Percentiles rank a stretch among this genome's conserved stretches.
Evolutionary conservation across 805 yeast genomes (phyloP).

Genomic region (Ogataea chonburiensis): DNA sequence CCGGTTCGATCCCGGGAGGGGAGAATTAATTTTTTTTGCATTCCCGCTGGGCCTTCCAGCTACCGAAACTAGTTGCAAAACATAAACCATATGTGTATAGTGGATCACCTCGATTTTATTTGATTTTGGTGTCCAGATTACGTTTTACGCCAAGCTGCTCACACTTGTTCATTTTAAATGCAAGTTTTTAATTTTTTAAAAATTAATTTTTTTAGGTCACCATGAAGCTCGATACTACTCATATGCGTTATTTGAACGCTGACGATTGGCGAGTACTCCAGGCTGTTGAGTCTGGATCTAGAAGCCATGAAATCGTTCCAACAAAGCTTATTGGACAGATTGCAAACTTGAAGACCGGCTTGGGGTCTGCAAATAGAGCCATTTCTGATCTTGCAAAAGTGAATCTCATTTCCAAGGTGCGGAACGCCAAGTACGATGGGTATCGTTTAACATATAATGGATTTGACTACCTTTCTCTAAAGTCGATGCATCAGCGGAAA

Average conservation of each 20-base stretch:
- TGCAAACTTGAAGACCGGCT: slow-evolving; percentile 68
- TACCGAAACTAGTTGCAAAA: too few relatives aligned
- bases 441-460: slow-evolving; percentile 87
- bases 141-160: too few relatives aligned
- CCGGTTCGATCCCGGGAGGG: slow-evolving; percentile 36
- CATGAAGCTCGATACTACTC: slow-evolving; percentile 91
- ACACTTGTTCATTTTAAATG: too few relatives aligned
- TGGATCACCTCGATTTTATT: too few relatives aligned
- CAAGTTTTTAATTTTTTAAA: slow-evolving; percentile 8
- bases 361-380: slow-evolving; percentile 70
- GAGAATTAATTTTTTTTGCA: slow-evolving; percentile 16
- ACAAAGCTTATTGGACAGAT: slow-evolving; percentile 76
- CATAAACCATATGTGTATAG: too few relatives aligned
- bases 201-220: slow-evolving; percentile 13
- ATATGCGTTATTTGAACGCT: slow-evolving; percentile 87
- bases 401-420: slow-evolving; percentile 68
- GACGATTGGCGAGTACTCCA: slow-evolving; percentile 89
- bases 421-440: slow-evolving; percentile 96
- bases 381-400: slow-evolving; percentile 86
- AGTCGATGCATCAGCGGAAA: slow-evolving; percentile 73
- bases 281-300: slow-evolving; percentile 87
- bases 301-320: slow-evolving; percentile 94
- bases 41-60: too few relatives aligned
- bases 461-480: slow-evolving; percentile 87
- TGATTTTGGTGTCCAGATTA: too few relatives aligned